Evolutionary conservation across 495 filamentous ascomycete species (phyloP).

Genomic region (Aspergillus sclerotiicarbonarius): DNA sequence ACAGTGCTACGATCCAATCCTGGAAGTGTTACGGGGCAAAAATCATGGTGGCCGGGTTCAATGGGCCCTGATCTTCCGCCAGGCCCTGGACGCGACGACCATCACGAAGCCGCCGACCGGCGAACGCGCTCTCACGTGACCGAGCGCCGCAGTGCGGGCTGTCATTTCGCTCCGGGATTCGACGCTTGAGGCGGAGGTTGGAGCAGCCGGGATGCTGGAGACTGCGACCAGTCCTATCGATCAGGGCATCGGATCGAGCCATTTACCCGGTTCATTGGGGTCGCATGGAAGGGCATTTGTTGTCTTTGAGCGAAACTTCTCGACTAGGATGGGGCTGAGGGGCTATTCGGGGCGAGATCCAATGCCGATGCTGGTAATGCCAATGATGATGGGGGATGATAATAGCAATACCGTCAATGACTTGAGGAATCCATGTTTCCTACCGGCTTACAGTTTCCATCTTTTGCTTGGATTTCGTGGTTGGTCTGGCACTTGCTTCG

Average conservation of each 20-base stretch:
- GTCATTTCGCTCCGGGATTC: conserved; percentile 1
- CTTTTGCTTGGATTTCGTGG: neutral
- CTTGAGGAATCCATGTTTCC: neutral
- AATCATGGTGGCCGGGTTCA: neutral
- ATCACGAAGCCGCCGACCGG: conserved; percentile 17
- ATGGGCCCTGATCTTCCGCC: neutral
- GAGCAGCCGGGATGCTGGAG: neutral
- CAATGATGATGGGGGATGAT: neutral
- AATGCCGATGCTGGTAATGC: neutral
- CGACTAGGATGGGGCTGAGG: neutral
- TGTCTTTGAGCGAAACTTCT: neutral
- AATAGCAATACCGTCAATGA: neutral
- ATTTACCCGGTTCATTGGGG: neutral
- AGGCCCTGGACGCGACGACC: conserved; percentile 17
- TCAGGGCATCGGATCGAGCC: neutral
- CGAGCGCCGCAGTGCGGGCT: neutral
- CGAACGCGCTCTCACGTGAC: conserved; percentile 31
- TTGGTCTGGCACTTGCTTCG: conserved; percentile 7
- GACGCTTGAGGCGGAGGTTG: conserved; percentile 1
- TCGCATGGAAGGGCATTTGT: neutral
- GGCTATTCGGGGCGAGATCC: neutral
- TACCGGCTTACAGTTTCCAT: neutral
- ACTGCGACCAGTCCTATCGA: neutral
- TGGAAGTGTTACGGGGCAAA: neutral
- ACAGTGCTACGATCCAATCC: neutral